These are phyloP conservation scores for Symbiodinium pilosum DNA, from an alignment of 73 alveolate species.

Conservation along the genomic window DNA sequence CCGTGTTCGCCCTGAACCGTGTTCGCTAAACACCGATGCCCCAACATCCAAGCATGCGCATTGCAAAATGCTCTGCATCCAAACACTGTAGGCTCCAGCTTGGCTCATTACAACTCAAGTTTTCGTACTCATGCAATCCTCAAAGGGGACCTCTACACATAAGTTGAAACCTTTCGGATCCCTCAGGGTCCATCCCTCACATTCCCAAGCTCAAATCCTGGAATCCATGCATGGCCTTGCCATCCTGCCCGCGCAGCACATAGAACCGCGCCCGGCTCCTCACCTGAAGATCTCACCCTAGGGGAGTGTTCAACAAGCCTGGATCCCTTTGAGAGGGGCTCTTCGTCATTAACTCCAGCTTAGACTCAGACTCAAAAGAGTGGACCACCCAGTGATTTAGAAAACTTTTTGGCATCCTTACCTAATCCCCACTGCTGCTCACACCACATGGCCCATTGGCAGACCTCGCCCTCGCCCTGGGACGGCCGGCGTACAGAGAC, in stretches of 20 bases:
- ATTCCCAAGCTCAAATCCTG: not conserved
- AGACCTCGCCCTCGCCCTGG: not conserved
- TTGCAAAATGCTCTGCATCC: not conserved
- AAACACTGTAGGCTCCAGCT: not conserved
- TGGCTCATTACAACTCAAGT: not conserved
- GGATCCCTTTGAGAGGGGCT: not conserved
- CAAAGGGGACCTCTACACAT: not conserved
- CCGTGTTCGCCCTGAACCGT: not conserved
- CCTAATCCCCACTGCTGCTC: not conserved
- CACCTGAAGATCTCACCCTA: not conserved
- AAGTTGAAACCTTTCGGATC: not conserved
- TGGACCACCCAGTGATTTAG: not conserved
- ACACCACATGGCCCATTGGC: not conserved
- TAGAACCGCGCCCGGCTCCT: conserved; percentile 88
- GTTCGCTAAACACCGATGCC: not conserved
- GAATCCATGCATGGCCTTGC: not conserved
- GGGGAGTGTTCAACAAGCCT: not conserved
- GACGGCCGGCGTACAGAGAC: conserved; percentile 28
- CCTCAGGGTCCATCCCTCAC: not conserved
- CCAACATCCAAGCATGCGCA: not conserved
- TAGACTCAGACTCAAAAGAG: not conserved
- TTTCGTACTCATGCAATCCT: not conserved
- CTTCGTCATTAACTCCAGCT: not conserved
- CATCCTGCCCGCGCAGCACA: not conserved
- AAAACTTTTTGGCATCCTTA: not conserved